phyloP scores from a whole-genome alignment of 306 rosid genomes.

The Cyclanthera cordifolia region DNA sequence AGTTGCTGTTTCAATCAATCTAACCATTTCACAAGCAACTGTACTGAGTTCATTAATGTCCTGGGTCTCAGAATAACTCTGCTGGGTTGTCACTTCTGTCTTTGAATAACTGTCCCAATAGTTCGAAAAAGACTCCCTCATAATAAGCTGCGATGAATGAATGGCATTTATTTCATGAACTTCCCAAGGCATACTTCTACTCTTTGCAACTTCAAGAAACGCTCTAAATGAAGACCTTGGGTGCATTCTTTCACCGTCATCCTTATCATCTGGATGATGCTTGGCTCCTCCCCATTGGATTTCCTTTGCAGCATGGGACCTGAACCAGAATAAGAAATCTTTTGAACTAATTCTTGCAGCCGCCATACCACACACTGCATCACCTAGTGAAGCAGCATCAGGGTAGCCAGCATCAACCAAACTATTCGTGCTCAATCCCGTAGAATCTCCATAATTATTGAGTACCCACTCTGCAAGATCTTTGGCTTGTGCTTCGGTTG shows the following conservation, averaged over 20 bases:
- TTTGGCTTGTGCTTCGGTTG: conserved; percentile 60
- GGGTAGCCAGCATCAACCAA: conserved; percentile 78
- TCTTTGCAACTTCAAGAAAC: conserved; percentile 63
- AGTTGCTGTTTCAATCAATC: conserved; percentile 71
- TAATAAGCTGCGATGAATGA: conserved; percentile 61
- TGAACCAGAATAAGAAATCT: conserved; percentile 79
- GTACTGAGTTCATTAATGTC: conserved; percentile 46
- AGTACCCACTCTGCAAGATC: conserved; percentile 65
- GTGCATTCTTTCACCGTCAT: conserved; percentile 55
- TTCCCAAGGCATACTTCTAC: conserved; percentile 75
- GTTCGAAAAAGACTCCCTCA: conserved; percentile 54
- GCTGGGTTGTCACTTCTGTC: conserved; percentile 14
- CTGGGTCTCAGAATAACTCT: conserved; percentile 21
- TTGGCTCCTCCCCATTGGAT: conserved; percentile 80
- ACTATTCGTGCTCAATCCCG: conserved; percentile 67
- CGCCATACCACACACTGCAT: conserved; percentile 74
- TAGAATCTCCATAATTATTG: conserved; percentile 46
- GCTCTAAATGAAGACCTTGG: conserved; percentile 70
- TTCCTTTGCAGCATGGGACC: conserved; percentile 65
- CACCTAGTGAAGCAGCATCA: conserved; percentile 47
- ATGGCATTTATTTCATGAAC: conserved; percentile 62
- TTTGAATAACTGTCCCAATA: conserved; percentile 25
- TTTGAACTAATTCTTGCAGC: conserved; percentile 42
- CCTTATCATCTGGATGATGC: conserved; percentile 62
- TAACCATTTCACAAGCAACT: conserved; percentile 73